Evolutionary conservation across 2,329 filamentous ascomycete genomes (phyloP).

Genomic region (Neopestalotiopsis sp.): DNA sequence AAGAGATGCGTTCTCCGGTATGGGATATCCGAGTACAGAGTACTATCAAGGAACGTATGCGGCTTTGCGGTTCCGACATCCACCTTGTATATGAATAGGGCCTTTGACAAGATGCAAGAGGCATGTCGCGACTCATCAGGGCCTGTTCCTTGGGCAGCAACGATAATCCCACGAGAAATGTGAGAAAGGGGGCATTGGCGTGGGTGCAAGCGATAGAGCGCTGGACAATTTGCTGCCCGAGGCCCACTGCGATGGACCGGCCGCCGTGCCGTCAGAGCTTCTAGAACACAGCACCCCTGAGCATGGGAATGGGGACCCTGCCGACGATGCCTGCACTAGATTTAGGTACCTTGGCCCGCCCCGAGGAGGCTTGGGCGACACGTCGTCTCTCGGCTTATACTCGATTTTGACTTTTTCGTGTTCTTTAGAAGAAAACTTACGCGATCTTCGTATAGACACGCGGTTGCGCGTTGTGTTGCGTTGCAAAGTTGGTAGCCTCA

Average conservation of each 20-base stretch:
- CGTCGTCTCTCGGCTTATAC: background rate
- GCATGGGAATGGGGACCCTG: slow-evolving; percentile 9
- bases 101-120: background rate
- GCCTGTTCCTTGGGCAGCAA: slow-evolving; percentile 5
- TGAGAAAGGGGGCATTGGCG: background rate
- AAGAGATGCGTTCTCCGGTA: background rate
- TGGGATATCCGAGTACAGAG: background rate
- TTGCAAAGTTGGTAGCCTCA: background rate
- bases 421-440: too few species aligned
- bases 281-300: slow-evolving; percentile 11
- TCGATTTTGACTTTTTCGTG: background rate
- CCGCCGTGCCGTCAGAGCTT: background rate
- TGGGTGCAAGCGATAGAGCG: background rate
- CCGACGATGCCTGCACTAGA: background rate
- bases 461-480: slow-evolving; percentile 1
- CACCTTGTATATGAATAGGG: background rate
- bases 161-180: slow-evolving; percentile 6
- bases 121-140: background rate
- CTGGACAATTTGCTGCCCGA: slow-evolving; percentile 8
- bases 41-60: background rate
- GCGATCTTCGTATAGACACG: background rate
- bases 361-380: slow-evolving; percentile 7
- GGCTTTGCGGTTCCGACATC: background rate
- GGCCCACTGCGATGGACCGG: slow-evolving; percentile 6
- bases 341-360: background rate